Evolutionary conservation across 495 filamentous ascomycete genomes (phyloP), one percentile per base, ranked within the genome.

Genomic region (Daldinia vernicosa): DNA sequence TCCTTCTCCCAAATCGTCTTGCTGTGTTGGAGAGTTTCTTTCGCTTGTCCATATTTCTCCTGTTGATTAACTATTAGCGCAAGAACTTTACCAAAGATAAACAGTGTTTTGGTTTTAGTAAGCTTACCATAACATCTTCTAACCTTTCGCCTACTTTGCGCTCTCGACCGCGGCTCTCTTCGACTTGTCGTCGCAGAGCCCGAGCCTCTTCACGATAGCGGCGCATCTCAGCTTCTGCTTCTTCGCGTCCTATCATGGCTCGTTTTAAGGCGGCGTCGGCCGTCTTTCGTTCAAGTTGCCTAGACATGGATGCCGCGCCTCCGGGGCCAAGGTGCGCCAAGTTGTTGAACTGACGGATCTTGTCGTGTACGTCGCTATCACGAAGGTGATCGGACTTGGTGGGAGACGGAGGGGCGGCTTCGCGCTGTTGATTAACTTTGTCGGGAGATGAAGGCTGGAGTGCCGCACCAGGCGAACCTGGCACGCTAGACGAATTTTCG

Each of bases 1-100:
- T 96, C 93, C 73, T 95, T 96, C 78, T 96, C 92, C 82, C 91
- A 95, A 27, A 93, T 79, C 24, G 87, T 76, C 76, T 91, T 84
- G 61, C 92, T 89, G 74, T 93, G 89, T 15, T 85, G 86, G 70
- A 92, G 86, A 14, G 89, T 89, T 75, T 95, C 91, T 81, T 95
- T 94, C 15, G 86, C 82, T 22, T 87, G 83, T 33, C 90, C 89
- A 47, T 92, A 85, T 72, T 92, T 92, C 79, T 95, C 93, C 90
- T 92, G 70, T 67, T 57, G 28, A 39, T 12, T 9, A 14, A 26
- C 51, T 27, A 64, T 70, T 61, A 76, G 65, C 22, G 17, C 54
- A 76, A 61, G 11, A 19, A 60, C n/a, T 32, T 6, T 8, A 9
- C 7, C 19, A 24, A 39, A 24, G 7, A 19, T 9, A 0, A 11